phyloP scores from a whole-genome alignment of 192 early-diverging fungal genomes.

The Dimargaris verticillata region DNA sequence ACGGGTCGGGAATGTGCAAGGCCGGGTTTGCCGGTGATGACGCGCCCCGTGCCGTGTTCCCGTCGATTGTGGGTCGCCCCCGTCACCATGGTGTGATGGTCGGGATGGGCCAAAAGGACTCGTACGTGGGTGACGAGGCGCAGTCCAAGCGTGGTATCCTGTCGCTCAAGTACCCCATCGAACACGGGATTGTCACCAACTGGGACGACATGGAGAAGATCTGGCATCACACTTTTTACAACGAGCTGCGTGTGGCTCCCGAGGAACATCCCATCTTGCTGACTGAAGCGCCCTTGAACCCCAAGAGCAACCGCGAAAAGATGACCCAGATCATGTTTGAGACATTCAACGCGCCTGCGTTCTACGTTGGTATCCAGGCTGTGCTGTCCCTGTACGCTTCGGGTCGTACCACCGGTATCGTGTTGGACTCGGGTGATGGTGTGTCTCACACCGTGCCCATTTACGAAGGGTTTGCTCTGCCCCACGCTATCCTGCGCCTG shows the following conservation, averaged over 20 bases:
- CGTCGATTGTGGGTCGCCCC: conserved; percentile 53
- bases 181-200: conserved; percentile 62
- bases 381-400: conserved; percentile 42
- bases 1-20: conserved; percentile 60
- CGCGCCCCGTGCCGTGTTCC: conserved; percentile 37
- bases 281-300: conserved; percentile 46
- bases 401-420: conserved; percentile 41
- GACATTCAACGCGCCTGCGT: conserved; percentile 42
- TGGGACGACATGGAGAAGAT: conserved; percentile 68
- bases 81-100: conserved; percentile 57
- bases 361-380: conserved; percentile 41
- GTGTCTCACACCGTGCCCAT: conserved; percentile 45
- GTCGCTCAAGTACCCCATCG: conserved; percentile 52
- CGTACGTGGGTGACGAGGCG: conserved; percentile 57
- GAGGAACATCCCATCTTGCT: conserved; percentile 44
- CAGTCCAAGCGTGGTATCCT: conserved; percentile 57
- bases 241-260: conserved; percentile 45
- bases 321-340: conserved; percentile 49
- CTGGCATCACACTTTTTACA: conserved; percentile 40
- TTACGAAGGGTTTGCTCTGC: conserved; percentile 41
- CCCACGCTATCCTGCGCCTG: conserved; percentile 27
- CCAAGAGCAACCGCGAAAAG: conserved; percentile 43
- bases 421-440: conserved; percentile 46
- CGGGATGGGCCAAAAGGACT: conserved; percentile 57
- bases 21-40: conserved; percentile 57